phyloP scores from a whole-genome alignment of 108 stramenopile species.

The Mediolabrus comicus region DNA sequence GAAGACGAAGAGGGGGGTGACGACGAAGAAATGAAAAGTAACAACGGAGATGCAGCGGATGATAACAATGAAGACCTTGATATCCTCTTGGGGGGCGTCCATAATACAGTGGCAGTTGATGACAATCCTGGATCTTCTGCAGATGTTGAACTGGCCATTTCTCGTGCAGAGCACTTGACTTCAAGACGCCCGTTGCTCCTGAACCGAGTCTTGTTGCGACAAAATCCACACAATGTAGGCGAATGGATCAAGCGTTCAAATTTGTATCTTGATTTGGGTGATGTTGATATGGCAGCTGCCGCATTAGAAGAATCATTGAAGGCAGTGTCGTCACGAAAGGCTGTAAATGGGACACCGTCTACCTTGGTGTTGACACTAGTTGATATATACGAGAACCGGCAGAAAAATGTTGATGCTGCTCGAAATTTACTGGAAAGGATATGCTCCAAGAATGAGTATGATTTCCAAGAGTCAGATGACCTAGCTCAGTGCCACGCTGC shows the following conservation, averaged over 20 bases:
- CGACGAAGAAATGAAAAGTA: constrained; percentile 24
- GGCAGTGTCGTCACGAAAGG: constrained; percentile 63
- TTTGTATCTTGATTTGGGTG: constrained; percentile 57
- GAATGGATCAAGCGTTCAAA: constrained; percentile 96
- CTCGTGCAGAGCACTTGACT: constrained; percentile 92
- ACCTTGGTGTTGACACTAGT: constrained; percentile 83
- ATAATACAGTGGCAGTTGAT: constrained; percentile 7
- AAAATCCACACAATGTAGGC: constrained; percentile 95
- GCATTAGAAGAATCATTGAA: constrained; percentile 77
- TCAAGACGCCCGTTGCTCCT: constrained; percentile 92
- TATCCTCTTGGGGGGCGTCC: constrained; percentile 50
- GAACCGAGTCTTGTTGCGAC: constrained; percentile 90
- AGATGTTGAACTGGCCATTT: constrained; percentile 91
- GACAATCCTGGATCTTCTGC: constrained; percentile 45
- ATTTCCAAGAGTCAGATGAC: constrained; percentile 87
- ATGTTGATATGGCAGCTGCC: constrained; percentile 54
- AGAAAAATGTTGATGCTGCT: constrained; percentile 72
- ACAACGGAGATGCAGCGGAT: constrained; percentile 13
- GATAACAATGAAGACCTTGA: constrained; percentile 62
- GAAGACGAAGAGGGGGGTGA: constrained; percentile 63
- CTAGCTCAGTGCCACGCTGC: constrained; percentile 88
- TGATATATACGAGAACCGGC: constrained; percentile 79
- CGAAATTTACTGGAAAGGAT: constrained; percentile 79
- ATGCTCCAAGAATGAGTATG: constrained; percentile 53
- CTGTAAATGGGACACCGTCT: constrained; percentile 77